Evolutionary conservation across 1,284 basidiomycete genomes (phyloP), one percentile per base, ranked within the genome.

Genomic region (Pascua guehoae): DNA sequence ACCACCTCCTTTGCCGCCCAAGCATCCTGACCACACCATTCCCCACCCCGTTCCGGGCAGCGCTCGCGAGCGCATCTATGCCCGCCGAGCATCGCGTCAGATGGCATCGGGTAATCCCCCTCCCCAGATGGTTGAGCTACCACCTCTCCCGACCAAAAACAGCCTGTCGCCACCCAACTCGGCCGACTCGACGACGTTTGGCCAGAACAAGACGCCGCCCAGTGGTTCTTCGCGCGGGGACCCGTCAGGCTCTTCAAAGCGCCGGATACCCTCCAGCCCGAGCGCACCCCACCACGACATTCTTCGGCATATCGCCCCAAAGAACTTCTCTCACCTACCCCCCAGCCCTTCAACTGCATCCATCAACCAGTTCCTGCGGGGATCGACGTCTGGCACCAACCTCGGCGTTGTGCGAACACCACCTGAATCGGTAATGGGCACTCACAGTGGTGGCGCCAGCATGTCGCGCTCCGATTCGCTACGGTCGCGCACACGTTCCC

Each of bases 261-360:
- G 60, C 12, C 54, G 57, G 41, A 41, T 62, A 18, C 50, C 65
- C 41, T 18, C 62, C 41, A 64, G 62, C 50, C 71, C 65, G 11
- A 61, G 56, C 47, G 41, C 68, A 7, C 61, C 68, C 7, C 66
- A 68, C 53, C 72, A 73, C 50, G 74, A 76, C 53, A 85, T 86
- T 49, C 66, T 77, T 14, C 72, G 73, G 46, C 75, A 78, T 41
- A 74, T 79, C 41, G 71, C 75, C 0, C 71, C 75, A 3, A 71
- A 73, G n/a, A 89, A 92, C 73, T 91, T 89, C 75, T 91, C 90
- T 0, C 89, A 91, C 71, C 80, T 93, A 4, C 90, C 90, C 10
- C 89, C 90, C 8, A 91, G 89, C 14, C 89, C 91, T 9, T 89
- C 89, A 2, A 85, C 88, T 4, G 75, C 88, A 2, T 88, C 88